Evolutionary conservation across 306 rosid species (phyloP).

Genomic region (Cajanus cajan): DNA sequence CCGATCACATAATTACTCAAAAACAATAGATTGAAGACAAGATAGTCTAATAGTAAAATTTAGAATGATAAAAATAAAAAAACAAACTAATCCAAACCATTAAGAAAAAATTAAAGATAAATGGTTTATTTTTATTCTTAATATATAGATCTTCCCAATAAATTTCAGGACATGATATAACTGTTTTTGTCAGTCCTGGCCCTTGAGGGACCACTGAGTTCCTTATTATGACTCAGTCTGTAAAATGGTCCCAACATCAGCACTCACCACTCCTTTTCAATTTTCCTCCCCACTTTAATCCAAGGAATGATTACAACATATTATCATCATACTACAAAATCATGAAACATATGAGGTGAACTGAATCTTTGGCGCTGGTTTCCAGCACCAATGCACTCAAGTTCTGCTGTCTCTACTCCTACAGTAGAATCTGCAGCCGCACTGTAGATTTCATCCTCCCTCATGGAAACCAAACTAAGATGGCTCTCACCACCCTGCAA

Average conservation of each 20-base stretch:
- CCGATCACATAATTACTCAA: too few species aligned
- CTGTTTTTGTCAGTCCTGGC: slow-evolving; percentile 26
- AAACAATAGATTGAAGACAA: too few species aligned
- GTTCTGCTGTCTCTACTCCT: slow-evolving; percentile 53
- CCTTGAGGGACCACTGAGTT: slow-evolving; percentile 24
- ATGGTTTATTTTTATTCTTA: not conserved
- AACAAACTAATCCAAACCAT: not conserved
- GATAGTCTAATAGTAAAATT: not conserved
- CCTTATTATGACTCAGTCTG: slow-evolving; percentile 30
- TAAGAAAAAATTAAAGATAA: not conserved
- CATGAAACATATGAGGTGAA: slow-evolving; percentile 55
- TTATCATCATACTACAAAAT: slow-evolving; percentile 57
- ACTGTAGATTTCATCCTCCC: slow-evolving; percentile 55
- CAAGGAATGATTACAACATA: not conserved
- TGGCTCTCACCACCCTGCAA: slow-evolving; percentile 54
- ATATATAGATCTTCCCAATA: slow-evolving; percentile 31
- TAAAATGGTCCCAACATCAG: slow-evolving; percentile 5
- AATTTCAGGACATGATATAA: slow-evolving; percentile 46
- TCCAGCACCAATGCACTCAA: slow-evolving; percentile 49
- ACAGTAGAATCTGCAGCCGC: slow-evolving; percentile 48
- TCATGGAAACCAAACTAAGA: slow-evolving; percentile 53
- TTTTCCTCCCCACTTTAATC: not conserved
- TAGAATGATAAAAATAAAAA: not conserved
- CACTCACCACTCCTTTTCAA: not conserved
- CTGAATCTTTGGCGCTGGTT: slow-evolving; percentile 59